Evolutionary conservation across 1,284 basidiomycete genomes (phyloP).

Genomic region (Tilletia indica): DNA sequence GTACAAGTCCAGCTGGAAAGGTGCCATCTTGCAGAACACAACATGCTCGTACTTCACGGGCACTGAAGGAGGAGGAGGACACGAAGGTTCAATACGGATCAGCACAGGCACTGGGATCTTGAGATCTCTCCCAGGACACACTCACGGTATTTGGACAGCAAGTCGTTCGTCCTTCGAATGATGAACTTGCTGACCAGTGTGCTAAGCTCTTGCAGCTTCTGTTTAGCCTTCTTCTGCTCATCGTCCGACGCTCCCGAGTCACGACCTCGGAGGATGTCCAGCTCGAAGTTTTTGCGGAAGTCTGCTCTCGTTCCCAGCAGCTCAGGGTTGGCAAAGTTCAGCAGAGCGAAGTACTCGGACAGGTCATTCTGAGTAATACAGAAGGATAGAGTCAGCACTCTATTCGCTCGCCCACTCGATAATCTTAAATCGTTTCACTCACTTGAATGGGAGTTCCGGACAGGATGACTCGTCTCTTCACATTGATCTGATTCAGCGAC

Average conservation of each 20-base stretch:
- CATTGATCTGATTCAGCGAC: constrained; percentile 78
- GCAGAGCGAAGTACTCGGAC: constrained; percentile 91
- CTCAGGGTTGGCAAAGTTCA: constrained; percentile 95
- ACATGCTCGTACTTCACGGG: constrained; percentile 99
- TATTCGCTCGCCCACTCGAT: too few relatives aligned
- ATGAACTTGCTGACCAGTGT: constrained; percentile 90
- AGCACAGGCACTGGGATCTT: not conserved
- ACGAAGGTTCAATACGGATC: not conserved
- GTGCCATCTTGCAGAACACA: constrained; percentile 88
- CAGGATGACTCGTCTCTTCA: constrained; percentile 89
- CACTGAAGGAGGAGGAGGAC: constrained; percentile 61
- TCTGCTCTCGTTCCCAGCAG: constrained; percentile 87
- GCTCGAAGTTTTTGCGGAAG: constrained; percentile 95
- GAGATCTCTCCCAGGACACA: constrained; percentile 33
- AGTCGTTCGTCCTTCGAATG: constrained; percentile 92
- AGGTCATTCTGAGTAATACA: constrained; percentile 75
- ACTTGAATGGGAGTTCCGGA: constrained; percentile 95
- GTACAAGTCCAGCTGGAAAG: constrained; percentile 86
- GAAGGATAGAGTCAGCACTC: not conserved
- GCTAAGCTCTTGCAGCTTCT: constrained; percentile 90
- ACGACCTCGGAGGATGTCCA: constrained; percentile 85
- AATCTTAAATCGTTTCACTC: constrained; percentile 19
- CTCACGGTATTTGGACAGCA: constrained; percentile 92
- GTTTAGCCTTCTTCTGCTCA: constrained; percentile 78
- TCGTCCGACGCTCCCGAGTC: constrained; percentile 84